A percentile compares a stretch with the other conserved stretches of the same genome.
Evolutionary conservation across 139 green algal species (phyloP).

Genomic region (Medakamo hakoo): DNA sequence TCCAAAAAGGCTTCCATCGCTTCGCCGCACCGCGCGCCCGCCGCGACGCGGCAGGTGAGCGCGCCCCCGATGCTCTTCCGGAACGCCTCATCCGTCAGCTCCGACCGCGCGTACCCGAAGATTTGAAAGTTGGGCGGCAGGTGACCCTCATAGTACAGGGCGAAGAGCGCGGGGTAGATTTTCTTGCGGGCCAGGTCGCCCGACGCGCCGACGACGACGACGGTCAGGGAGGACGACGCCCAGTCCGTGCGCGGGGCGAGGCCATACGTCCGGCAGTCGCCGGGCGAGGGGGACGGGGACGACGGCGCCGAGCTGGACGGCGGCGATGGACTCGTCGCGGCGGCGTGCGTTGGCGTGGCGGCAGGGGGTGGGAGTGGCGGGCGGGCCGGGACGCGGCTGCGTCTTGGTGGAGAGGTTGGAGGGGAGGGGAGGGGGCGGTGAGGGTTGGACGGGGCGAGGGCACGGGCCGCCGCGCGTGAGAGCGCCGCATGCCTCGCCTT

Average conservation of each 20-base stretch:
- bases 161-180: constrained; percentile 94
- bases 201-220: constrained; percentile 88
- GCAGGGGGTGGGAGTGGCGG: no score
- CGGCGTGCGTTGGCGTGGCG: no score
- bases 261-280: constrained; percentile 16
- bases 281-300: background rate
- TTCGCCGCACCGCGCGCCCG: constrained; percentile 26
- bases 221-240: constrained; percentile 31
- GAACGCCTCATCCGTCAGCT: constrained; percentile 81
- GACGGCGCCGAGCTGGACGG: no score
- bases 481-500: no score
- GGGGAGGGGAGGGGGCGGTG: no score
- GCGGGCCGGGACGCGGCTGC: no score
- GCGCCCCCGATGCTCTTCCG: constrained; percentile 54
- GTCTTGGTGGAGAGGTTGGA: no score
- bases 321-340: no score
- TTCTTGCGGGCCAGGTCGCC: constrained; percentile 98
- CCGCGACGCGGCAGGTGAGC: constrained; percentile 51
- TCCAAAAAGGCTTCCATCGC: constrained; percentile 68
- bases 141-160: constrained; percentile 80
- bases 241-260: constrained; percentile 30
- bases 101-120: constrained; percentile 81
- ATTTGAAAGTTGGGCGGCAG: constrained; percentile 82
- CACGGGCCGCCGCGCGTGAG: no score
- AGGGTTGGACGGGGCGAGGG: no score